Evolutionary conservation across 371 early-diverging fungal species (phyloP), one percentile per base, ranked within the genome.

Genomic region (Apophysomyces elegans): DNA sequence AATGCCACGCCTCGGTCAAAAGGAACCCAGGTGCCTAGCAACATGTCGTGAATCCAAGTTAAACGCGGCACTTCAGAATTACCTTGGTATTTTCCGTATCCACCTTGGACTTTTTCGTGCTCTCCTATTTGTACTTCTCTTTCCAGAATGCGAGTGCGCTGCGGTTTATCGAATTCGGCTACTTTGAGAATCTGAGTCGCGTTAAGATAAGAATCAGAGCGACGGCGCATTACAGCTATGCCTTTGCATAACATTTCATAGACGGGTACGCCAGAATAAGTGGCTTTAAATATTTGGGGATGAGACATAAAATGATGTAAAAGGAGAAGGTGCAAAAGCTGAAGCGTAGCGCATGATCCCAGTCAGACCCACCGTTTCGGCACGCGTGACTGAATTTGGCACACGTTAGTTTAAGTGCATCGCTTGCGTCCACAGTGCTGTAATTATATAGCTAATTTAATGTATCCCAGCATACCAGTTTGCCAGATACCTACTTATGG

Each of bases 41-140:
- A 39, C 13, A 56, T 44, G 36, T 16, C 16, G 41, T 38, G 13
- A 26, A 60, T 44, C 37, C 61, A 32, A 32, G 1, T 18, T 11
- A 39, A 14, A n/a, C 21, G 62, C 35, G 21, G 46, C 37, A 37
- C 61, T 72, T 11, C 8, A 13, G 72, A 86, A 4, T 86, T 95
- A 66, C 96, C 96, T 80, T 96, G 95, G 67, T 94, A 95, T 79
- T 95, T 95, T 44, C 97, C 97, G 61, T 96, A 95, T 5, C 97
- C 97, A 7, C 97, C 97, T 76, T 96, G 96, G 12, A 96, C 91
- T 74, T 95, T 95, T 59, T 96, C 96, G 61, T 92, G 94, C 47
- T 81, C 72, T 9, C 93, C 94, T 2, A 70, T 84, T 64, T 87
- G 86, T 1, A 95, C 87, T 68, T 94, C 94, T 64, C 88, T 79